Evolutionary conservation across 805 yeast genomes (phyloP).

Genomic region (Wickerhamiella kurtzmanii): DNA sequence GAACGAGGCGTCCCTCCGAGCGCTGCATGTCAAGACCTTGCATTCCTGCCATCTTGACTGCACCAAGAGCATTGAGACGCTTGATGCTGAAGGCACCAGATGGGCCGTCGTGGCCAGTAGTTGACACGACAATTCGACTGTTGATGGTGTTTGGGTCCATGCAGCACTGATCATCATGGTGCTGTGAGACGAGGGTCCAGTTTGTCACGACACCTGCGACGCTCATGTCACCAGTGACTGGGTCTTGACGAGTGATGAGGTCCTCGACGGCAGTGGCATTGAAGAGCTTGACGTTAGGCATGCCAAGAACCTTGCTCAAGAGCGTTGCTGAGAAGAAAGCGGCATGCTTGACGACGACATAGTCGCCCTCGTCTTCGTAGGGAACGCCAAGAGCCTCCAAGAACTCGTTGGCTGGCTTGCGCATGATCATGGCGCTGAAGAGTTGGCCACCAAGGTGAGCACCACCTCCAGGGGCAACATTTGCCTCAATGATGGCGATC

Average conservation of each 20-base stretch:
- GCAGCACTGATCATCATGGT: slow-evolving; percentile 64
- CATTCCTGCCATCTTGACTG: slow-evolving; percentile 49
- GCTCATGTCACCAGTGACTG: slow-evolving; percentile 40
- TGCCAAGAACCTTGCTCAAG: slow-evolving; percentile 50
- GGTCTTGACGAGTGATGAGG: slow-evolving; percentile 55
- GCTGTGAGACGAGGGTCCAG: slow-evolving; percentile 67
- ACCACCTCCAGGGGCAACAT: slow-evolving; percentile 72
- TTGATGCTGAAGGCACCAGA: slow-evolving; percentile 70
- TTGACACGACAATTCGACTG: slow-evolving; percentile 46
- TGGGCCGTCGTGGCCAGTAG: slow-evolving; percentile 76
- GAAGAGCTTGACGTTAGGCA: slow-evolving; percentile 65
- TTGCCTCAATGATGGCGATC: slow-evolving; percentile 60
- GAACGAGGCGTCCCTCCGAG: slow-evolving; percentile 65
- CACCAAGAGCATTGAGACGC: slow-evolving; percentile 43
- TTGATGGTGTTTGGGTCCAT: slow-evolving; percentile 77
- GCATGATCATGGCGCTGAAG: slow-evolving; percentile 64
- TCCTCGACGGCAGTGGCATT: slow-evolving; percentile 75
- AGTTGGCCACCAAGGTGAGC: slow-evolving; percentile 68
- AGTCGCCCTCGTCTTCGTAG: slow-evolving; percentile 69
- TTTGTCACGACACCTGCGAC: slow-evolving; percentile 73
- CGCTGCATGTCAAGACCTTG: slow-evolving; percentile 66
- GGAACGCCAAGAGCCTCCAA: slow-evolving; percentile 49
- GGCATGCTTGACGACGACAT: slow-evolving; percentile 69
- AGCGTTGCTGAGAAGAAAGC: slow-evolving; percentile 63
- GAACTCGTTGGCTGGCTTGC: slow-evolving; percentile 66